Evolutionary conservation across 2,329 filamentous ascomycete species (phyloP), one percentile per base, ranked within the genome.

Genomic region (Calonectria fujianensis): DNA sequence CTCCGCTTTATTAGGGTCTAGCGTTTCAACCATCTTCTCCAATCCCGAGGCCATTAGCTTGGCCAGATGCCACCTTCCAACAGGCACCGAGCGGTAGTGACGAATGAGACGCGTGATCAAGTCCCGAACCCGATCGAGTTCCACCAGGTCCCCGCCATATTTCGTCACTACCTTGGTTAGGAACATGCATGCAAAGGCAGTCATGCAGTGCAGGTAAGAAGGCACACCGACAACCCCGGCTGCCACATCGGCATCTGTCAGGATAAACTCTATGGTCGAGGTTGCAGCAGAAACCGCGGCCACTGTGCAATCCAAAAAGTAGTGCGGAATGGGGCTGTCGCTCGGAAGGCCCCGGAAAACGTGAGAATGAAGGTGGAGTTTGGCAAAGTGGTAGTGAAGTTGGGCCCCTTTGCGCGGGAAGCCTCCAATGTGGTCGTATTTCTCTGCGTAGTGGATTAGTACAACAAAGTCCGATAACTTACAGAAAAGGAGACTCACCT

Each of bases 171-270:
- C 80, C 73, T 88, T 88, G 27, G 87, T 83, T 1, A 89, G 82
- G 73, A 90, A 89, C 74, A 88, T 87, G 76, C 86, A 88, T 3
- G 87, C 87, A 72, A 89, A 89, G 0, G 86, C 87, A 0, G 87
- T 88, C 88, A 89, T 89, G 50, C 86, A 87, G 74, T 88, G 86
- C 13, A 88, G 83, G 63, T 89, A 89, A 6, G 87, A 86, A 0
- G 88, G 88, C 78, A 89, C 86, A 3, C 88, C 86, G 80, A 74
- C 75, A 8, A 84, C 81, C 0, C 83, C 83, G 8, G 83, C 82
- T 1, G 84, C 82, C 6, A 88, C 82, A 41, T 87, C 85, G 2
- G 81, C 76, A 45, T 88, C 86, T 0, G 80, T 83, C 2, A 87
- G 75, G 1, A 88, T 81, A 73, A 87, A 82, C 31, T 86, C 84